Percentiles rank a stretch among this genome's conserved stretches.
Conservation (phyloP, 495 filamentous ascomycete genomes). For the Lasiosphaeris hirsuta region DNA sequence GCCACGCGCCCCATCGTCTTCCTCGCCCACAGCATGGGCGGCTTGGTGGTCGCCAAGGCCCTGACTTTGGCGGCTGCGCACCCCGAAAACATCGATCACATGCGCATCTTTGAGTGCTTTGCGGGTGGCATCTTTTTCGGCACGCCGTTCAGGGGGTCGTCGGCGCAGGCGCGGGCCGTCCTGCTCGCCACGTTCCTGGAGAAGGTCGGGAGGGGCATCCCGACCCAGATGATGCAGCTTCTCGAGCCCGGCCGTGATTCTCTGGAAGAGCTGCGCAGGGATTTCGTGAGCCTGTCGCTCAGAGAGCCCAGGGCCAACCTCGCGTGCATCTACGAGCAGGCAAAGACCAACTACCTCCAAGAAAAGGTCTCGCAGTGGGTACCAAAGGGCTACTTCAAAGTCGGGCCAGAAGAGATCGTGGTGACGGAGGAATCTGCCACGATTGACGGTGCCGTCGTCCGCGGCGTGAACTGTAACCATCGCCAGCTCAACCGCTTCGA, state of each 20-base stretch:
- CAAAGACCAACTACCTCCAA: constrained; percentile 6
- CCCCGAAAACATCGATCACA: constrained; percentile 8
- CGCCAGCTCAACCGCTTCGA: constrained; percentile 19
- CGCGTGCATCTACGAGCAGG: constrained; percentile 11
- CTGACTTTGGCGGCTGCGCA: constrained; percentile 3
- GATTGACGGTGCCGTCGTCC: constrained; percentile 1
- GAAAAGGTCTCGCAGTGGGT: constrained; percentile 6
- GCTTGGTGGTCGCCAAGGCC: constrained; percentile 11
- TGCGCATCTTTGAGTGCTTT: constrained; percentile 16
- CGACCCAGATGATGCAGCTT: constrained; percentile 4
- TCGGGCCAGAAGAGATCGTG: constrained; percentile 8
- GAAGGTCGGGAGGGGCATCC: constrained; percentile 11
- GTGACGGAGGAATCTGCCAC: constrained; percentile 10
- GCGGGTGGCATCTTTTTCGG: constrained; percentile 14
- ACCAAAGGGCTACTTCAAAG: constrained; percentile 13
- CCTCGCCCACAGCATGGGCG: constrained; percentile 15
- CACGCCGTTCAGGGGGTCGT: constrained; percentile 12
- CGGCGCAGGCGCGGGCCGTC: constrained; percentile 2
- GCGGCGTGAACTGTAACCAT: constrained; percentile 9
- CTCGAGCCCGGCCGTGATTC: constrained; percentile 13
- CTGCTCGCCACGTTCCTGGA: constrained; percentile 10
- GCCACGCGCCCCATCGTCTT: constrained; percentile 9
- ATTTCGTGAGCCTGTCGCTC: constrained; percentile 7
- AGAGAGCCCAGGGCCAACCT: constrained; percentile 15
- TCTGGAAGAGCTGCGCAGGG: constrained; percentile 9